Evolutionary conservation across 2,329 filamentous ascomycete genomes (phyloP).

Genomic region (Madurella fahalii): DNA sequence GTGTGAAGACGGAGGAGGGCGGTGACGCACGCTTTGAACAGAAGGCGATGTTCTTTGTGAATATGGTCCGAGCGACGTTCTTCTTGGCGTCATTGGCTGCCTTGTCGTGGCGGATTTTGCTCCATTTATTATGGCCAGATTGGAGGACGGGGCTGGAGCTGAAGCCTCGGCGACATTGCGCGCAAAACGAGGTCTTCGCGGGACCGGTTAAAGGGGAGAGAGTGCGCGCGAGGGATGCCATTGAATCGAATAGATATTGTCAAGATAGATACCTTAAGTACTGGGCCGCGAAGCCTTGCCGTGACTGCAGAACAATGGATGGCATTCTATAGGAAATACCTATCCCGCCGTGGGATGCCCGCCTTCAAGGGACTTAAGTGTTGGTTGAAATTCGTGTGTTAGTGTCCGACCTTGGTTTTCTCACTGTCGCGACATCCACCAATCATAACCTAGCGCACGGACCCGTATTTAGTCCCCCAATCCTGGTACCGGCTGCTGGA

Average conservation of each 20-base stretch:
- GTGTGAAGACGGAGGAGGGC: background rate
- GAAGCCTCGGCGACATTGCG: constrained; percentile 47
- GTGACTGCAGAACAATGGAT: background rate
- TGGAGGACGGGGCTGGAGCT: constrained; percentile 40
- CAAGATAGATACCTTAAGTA: background rate
- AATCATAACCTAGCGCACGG: too few species aligned
- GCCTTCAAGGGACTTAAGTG: background rate
- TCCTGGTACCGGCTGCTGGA: too few species aligned
- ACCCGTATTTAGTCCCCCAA: too few species aligned
- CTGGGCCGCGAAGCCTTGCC: background rate
- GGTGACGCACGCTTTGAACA: constrained; percentile 64
- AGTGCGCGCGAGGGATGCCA: constrained; percentile 19
- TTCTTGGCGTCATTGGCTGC: constrained; percentile 79
- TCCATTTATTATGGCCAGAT: constrained; percentile 89
- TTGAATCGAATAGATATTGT: background rate
- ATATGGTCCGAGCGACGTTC: constrained; percentile 62
- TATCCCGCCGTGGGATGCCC: background rate
- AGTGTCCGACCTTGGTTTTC: too few species aligned
- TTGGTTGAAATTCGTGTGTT: background rate
- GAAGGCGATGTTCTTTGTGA: constrained; percentile 69
- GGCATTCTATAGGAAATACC: background rate
- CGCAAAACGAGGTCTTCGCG: constrained; percentile 35
- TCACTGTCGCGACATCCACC: too few species aligned
- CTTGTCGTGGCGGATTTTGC: constrained; percentile 94
- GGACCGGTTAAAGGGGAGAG: constrained; percentile 15